Conservation (phyloP, 768 basidiomycete species). For the Leucocoprinus sp. region DNA sequence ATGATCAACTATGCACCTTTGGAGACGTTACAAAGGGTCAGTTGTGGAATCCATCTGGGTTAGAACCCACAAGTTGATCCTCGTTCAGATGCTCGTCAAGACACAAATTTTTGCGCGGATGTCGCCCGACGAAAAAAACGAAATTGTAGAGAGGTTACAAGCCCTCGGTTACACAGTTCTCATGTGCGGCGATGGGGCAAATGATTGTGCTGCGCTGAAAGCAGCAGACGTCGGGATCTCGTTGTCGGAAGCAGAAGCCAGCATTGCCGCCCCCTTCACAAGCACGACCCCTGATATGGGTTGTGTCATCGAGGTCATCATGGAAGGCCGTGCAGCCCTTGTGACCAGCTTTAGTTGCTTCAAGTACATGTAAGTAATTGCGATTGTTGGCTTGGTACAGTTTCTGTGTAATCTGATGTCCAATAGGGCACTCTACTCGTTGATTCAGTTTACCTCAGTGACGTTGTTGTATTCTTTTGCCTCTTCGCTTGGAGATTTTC, state of each 20-base stretch:
- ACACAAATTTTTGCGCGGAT: constrained; percentile 95
- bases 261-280: constrained; percentile 97
- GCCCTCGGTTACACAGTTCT: constrained; percentile 90
- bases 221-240: constrained; percentile 98
- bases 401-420: constrained; percentile 11
- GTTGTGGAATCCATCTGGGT: constrained; percentile 17
- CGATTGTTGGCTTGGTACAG: background rate
- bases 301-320: constrained; percentile 94
- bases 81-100: constrained; percentile 88
- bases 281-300: constrained; percentile 89
- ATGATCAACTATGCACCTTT: constrained; percentile 92
- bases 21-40: constrained; percentile 88
- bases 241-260: constrained; percentile 95
- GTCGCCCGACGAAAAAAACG: constrained; percentile 99
- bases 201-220: constrained; percentile 97
- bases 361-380: constrained; percentile 89
- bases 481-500: constrained; percentile 92
- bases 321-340: constrained; percentile 90
- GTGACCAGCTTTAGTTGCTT: constrained; percentile 99
- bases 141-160: constrained; percentile 92
- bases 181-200: constrained; percentile 99
- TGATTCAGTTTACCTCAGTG: constrained; percentile 99
- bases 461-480: constrained; percentile 95
- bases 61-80: background rate
- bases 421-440: constrained; percentile 89